These are phyloP conservation scores for Claviceps pusilla DNA, from an alignment of 2,329 filamentous ascomycete genomes.

Conservation along the genomic window DNA sequence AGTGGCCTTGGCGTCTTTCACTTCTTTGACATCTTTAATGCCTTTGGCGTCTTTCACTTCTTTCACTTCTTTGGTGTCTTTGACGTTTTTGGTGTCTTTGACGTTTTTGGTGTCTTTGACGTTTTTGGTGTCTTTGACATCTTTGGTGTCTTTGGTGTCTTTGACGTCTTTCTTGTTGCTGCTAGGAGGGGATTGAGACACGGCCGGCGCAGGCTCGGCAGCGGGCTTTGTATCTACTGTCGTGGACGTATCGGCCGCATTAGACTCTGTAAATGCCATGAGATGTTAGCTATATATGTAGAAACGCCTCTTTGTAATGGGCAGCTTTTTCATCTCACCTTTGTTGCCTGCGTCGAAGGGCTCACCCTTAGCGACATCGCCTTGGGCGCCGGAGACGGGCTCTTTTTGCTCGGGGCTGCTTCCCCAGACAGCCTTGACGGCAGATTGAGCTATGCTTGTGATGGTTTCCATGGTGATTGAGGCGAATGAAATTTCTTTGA, in stretches of 20 bases:
- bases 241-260: neutral
- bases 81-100: no score
- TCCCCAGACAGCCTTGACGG: slow-evolving; percentile 29
- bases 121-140: no score
- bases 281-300: neutral
- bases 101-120: no score
- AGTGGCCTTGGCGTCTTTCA: no score
- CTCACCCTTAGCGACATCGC: slow-evolving; percentile 51
- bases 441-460: slow-evolving; percentile 33
- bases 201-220: neutral
- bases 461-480: slow-evolving; percentile 45
- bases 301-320: neutral
- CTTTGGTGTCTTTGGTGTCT: neutral
- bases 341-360: slow-evolving; percentile 69
- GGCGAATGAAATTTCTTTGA: no score
- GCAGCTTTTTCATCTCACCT: slow-evolving; percentile 21
- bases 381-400: slow-evolving; percentile 56
- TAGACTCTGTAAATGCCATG: neutral
- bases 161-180: neutral
- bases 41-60: neutral
- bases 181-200: no score
- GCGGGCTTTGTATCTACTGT: neutral
- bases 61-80: neutral
- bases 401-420: slow-evolving; percentile 34
- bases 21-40: no score